Base-by-base conservation (phyloP, 805 yeast species). In the Middelhovenomyces tepae region DNA sequence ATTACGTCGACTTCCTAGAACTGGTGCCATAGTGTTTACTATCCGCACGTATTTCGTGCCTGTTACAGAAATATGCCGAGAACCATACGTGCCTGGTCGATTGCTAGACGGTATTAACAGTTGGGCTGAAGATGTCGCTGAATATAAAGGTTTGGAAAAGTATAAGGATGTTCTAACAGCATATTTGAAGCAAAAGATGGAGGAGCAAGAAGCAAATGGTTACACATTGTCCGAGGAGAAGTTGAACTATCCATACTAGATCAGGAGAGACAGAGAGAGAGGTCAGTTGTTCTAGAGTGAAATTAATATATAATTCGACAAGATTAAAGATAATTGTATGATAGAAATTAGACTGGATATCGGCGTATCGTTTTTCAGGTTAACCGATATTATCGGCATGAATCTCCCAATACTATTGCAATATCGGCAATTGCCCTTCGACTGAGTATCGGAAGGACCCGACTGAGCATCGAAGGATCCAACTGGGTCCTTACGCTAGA, bases 61-160 rank as follows among this genome's bases (percentile, higher is more conserved):
- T 6, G 29, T 26, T 16, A 7, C 29, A 75, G 67, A 73, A 38
- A 50, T 77, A 31, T 67, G 70, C 38, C 47, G 70, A 43, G 83
- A 77, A 52, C 80, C 81, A 6, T 66, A 64, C 42, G 60, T 77
- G 18, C 82, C 84, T 4, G 57, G 73, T 39, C 61, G 84, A 43
- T 60, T 76, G 43, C 58, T 73, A 26, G 62, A 73, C 47, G 81
- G 78, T 10, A 67, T 77, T 25, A 51, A 59, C 32, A 68, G 75
- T 38, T 77, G 84, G 84, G 56, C 61, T 7, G 67, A 58, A 1
- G 79, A 72, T 44, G 83, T 77, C 27, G 64, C 62, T 40, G 73
- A 65, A 27, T 77, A 77, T 51, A 67, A 74, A 48, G 84, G 84
- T 4, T 71, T 58, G 46, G 56, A 59, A 11, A 71, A 64, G 41